Percentiles rank a stretch among this genome's conserved stretches.
phyloP scores from a whole-genome alignment of 1,284 basidiomycete genomes.

The Apiotrichum akiyoshidainum region DNA sequence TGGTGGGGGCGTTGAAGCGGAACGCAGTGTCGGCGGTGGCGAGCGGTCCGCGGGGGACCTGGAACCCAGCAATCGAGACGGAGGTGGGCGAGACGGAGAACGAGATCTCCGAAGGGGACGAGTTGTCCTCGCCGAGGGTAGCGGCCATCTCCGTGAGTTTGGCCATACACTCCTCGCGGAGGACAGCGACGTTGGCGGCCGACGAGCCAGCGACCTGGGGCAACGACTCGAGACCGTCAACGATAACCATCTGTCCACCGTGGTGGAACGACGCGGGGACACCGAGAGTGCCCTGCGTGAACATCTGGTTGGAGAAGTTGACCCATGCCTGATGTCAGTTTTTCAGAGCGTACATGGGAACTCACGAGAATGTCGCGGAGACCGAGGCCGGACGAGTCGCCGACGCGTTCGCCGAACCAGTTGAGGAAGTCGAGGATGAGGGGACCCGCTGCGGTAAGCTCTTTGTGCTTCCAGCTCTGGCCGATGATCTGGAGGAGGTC shows the following conservation, averaged over 20 bases:
- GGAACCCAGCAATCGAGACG: slow-evolving; percentile 73
- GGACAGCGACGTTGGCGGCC: slow-evolving; percentile 28
- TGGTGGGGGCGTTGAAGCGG: slow-evolving; percentile 84
- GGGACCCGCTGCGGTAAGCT: slow-evolving; percentile 61
- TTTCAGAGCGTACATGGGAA: no score
- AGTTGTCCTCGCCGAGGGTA: slow-evolving; percentile 18
- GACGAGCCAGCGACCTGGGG: slow-evolving; percentile 59
- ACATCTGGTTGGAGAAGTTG: slow-evolving; percentile 71
- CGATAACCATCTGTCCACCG: slow-evolving; percentile 77
- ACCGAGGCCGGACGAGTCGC: slow-evolving; percentile 62
- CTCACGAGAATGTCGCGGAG: slow-evolving; percentile 77
- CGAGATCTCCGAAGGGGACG: slow-evolving; percentile 2
- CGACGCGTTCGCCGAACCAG: slow-evolving; percentile 70
- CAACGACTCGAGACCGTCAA: slow-evolving; percentile 77
- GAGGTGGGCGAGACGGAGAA: slow-evolving; percentile 25
- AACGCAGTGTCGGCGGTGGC: slow-evolving; percentile 54
- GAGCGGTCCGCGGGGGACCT: slow-evolving; percentile 62
- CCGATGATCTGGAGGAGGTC: slow-evolving; percentile 80
- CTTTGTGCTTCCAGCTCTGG: slow-evolving; percentile 64
- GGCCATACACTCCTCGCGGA: slow-evolving; percentile 42
- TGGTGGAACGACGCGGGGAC: slow-evolving; percentile 69
- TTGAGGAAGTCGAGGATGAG: slow-evolving; percentile 74
- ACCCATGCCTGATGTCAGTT: slow-evolving; percentile 63
- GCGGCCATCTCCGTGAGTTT: slow-evolving; percentile 31
- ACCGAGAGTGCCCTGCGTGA: slow-evolving; percentile 49